Evolutionary conservation across 495 filamentous ascomycete genomes (phyloP).

Genomic region (Penicillium goetzii): DNA sequence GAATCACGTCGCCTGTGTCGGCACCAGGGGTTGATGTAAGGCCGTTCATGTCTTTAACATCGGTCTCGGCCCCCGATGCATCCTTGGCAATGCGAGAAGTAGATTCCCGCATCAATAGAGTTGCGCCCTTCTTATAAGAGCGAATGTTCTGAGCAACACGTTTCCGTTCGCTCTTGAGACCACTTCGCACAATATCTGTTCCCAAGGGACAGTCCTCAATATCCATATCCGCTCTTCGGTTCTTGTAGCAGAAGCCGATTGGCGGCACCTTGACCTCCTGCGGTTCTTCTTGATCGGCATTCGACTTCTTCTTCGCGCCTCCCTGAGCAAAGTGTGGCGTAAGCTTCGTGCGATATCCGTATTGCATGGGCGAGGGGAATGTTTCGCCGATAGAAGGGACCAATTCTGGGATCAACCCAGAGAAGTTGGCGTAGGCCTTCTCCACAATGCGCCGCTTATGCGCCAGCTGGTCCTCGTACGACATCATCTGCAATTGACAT

Average conservation of each 20-base stretch:
- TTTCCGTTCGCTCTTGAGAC: constrained; percentile 72
- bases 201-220: constrained; percentile 98
- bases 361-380: constrained; percentile 85
- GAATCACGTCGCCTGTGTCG: constrained; percentile 45
- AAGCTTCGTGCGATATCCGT: constrained; percentile 92
- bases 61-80: constrained; percentile 19
- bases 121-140: constrained; percentile 80
- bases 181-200: constrained; percentile 77
- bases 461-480: constrained; percentile 80
- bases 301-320: constrained; percentile 30
- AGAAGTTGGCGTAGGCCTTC: constrained; percentile 92
- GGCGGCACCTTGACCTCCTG: constrained; percentile 61
- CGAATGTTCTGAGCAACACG: constrained; percentile 69
- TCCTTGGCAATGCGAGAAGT: constrained; percentile 70
- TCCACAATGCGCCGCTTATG: constrained; percentile 86
- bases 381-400: constrained; percentile 80
- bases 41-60: constrained; percentile 21
- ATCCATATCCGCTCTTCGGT: constrained; percentile 71
- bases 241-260: constrained; percentile 91
- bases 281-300: constrained; percentile 33
- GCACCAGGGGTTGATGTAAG: constrained; percentile 21
- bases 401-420: constrained; percentile 71
- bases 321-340: constrained; percentile 86
- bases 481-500: constrained; percentile 97
- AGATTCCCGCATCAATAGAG: constrained; percentile 83